Base-by-base conservation (phyloP, 768 basidiomycete species). In the Lentinus tigrinus region DNA sequence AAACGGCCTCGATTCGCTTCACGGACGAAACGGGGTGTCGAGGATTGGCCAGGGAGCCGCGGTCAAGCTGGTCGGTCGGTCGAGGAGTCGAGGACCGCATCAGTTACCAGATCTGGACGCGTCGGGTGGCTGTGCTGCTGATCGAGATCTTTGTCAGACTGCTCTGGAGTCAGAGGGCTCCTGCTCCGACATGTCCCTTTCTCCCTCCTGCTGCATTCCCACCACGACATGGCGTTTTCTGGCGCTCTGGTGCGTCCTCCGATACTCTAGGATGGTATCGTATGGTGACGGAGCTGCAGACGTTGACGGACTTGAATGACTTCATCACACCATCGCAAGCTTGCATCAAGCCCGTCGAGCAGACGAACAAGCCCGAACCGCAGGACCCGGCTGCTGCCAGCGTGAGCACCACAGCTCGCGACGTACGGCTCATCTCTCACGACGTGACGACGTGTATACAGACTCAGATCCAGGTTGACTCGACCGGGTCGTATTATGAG, bases 291-390 rank as follows among this genome's bases (percentile, higher is more conserved):
- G 38, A 21, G 48, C 14, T n/a, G 17, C 17, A 95, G 93, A 95
- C 90, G 9, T 76, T 98, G 47, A 93, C 93, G 19, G 95, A 96
- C 73, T 81, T 98, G 49, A 98, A 98, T 71, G 97, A 98, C 73
- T 99, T 95, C 72, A 92, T 99, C 42, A 90, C 93, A 0, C 97
- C 97, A 1, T 90, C 94, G 1, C 96, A 98, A 74, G 91, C 91
- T 19, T 99, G 97, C 73, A 98, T 98, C 74, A 97, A 98, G 68
- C 96, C 97, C 0, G 93, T 98, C 23, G 79, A 85, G 65, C 77
- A 81, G 58, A 72, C 74, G 9, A 80, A 81, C 43, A 67, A 67
- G 71, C 81, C 75, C 71, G 81, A 67, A 4, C 49, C 63, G 14
- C 70, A 72, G 42, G 76, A 75, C 24, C 67, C 73, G 0, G 78